Percentiles rank a stretch among this genome's conserved stretches.
Evolutionary conservation across 495 filamentous ascomycete genomes (phyloP).

Genomic region (Delitschia confertaspora): DNA sequence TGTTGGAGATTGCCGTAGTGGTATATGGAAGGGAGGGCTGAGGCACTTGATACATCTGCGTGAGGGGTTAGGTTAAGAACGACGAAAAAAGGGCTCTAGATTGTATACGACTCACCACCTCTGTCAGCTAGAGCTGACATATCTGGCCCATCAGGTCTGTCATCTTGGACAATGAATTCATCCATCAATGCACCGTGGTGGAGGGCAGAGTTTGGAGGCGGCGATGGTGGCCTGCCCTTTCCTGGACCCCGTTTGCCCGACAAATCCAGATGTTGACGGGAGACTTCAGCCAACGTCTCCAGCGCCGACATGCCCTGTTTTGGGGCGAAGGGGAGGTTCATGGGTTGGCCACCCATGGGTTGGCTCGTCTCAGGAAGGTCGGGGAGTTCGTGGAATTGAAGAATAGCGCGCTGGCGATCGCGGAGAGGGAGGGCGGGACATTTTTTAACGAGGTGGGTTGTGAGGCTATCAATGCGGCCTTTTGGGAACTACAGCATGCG

Average conservation of each 20-base stretch:
- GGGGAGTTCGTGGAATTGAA: slow-evolving; percentile 47
- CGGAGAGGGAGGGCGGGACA: slow-evolving; percentile 62
- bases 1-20: slow-evolving; percentile 22
- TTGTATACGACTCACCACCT: slow-evolving; percentile 7
- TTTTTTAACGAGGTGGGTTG: slow-evolving; percentile 68
- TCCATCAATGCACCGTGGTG: slow-evolving; percentile 15
- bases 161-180: slow-evolving; percentile 27
- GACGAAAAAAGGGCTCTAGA: neutral
- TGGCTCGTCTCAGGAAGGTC: slow-evolving; percentile 21
- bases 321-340: slow-evolving; percentile 26
- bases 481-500: slow-evolving; percentile 57
- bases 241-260: slow-evolving; percentile 21
- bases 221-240: slow-evolving; percentile 9
- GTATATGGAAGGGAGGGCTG: slow-evolving; percentile 25
- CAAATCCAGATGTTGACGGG: slow-evolving; percentile 47
- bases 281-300: slow-evolving; percentile 74
- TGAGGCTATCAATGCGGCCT: slow-evolving; percentile 71
- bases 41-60: slow-evolving; percentile 14
- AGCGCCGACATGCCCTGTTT: slow-evolving; percentile 61
- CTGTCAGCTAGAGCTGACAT: neutral
- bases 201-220: slow-evolving; percentile 5
- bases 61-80: neutral
- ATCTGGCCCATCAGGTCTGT: slow-evolving; percentile 16
- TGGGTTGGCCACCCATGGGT: slow-evolving; percentile 15
- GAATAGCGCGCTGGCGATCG: slow-evolving; percentile 56